These are phyloP conservation scores for Epichloe sp. DNA, from an alignment of 2,329 filamentous ascomycete genomes.

Conservation along the genomic window DNA sequence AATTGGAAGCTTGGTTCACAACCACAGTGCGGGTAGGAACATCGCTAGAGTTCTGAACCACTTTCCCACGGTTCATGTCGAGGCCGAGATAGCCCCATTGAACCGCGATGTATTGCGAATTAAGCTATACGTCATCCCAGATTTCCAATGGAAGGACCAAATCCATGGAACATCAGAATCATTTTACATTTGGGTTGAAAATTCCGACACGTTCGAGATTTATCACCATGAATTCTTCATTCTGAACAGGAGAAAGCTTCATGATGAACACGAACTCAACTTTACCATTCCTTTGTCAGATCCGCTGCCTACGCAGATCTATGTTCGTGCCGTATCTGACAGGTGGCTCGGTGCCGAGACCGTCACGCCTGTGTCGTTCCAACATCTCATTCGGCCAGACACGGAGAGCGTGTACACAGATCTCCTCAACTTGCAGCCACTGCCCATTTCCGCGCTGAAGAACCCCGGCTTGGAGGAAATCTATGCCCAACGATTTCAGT, in stretches of 20 bases:
- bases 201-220: conserved; percentile 93
- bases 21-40: conserved; percentile 71
- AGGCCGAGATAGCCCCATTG: conserved; percentile 87
- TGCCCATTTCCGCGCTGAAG: conserved; percentile 76
- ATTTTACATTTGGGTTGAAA: conserved; percentile 98
- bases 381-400: conserved; percentile 92
- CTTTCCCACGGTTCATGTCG: conserved; percentile 83
- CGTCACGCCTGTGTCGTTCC: conserved; percentile 88
- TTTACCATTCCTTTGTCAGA: conserved; percentile 95
- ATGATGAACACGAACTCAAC: conserved; percentile 94
- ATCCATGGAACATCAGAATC: conserved; percentile 90
- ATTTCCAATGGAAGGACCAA: conserved; percentile 90
- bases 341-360: conserved; percentile 95
- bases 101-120: conserved; percentile 94
- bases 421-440: conserved; percentile 76
- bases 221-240: conserved; percentile 98
- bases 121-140: conserved; percentile 70
- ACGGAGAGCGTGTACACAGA: conserved; percentile 97
- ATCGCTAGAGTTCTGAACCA: conserved; percentile 73
- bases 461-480: conserved; percentile 79
- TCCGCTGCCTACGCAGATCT: conserved; percentile 88
- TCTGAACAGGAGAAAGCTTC: conserved; percentile 73
- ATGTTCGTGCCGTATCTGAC: conserved; percentile 87
- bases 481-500: conserved; percentile 80
- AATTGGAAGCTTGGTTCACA: conserved; percentile 83